phyloP scores from a whole-genome alignment of 208 protist genomes.

The Novymonas esmeraldas region DNA sequence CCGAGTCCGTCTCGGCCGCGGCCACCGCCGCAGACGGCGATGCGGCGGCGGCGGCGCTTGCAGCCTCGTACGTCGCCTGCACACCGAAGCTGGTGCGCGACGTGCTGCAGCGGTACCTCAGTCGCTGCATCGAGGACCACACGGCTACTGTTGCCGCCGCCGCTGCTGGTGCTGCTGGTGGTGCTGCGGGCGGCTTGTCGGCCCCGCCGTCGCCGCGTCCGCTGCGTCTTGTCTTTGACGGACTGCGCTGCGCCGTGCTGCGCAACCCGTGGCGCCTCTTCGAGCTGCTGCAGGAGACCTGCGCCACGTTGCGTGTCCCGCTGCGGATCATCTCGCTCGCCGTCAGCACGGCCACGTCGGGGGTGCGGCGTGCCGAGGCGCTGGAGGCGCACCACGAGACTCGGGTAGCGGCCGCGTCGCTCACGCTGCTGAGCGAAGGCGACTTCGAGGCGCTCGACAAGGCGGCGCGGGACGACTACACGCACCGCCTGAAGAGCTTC shows the following conservation, averaged over 20 bases:
- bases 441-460: conserved; percentile 66
- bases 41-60: conserved; percentile 4
- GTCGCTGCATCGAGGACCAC: conserved; percentile 7
- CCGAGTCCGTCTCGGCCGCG: background rate
- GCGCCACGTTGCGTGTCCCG: conserved; percentile 28
- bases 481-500: conserved; percentile 72
- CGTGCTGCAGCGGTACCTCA: conserved; percentile 30
- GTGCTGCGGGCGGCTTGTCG: background rate
- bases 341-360: conserved; percentile 63
- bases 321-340: conserved; percentile 67
- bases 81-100: conserved; percentile 32
- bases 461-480: conserved; percentile 68
- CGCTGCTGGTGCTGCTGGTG: background rate
- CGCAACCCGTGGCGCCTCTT: conserved; percentile 54
- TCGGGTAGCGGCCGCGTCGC: conserved; percentile 36
- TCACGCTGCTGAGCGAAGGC: conserved; percentile 65
- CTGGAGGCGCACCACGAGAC: conserved; percentile 41
- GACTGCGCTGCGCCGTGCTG: conserved; percentile 59
- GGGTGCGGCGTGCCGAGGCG: conserved; percentile 47
- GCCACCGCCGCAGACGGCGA: background rate
- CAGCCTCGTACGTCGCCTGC: conserved; percentile 14
- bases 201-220: background rate
- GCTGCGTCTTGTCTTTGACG: conserved; percentile 70
- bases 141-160: background rate
- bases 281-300: conserved; percentile 46